Base-by-base conservation (phyloP, 2,329 filamentous ascomycete genomes). In the Trichophyton mentagrophytes region DNA sequence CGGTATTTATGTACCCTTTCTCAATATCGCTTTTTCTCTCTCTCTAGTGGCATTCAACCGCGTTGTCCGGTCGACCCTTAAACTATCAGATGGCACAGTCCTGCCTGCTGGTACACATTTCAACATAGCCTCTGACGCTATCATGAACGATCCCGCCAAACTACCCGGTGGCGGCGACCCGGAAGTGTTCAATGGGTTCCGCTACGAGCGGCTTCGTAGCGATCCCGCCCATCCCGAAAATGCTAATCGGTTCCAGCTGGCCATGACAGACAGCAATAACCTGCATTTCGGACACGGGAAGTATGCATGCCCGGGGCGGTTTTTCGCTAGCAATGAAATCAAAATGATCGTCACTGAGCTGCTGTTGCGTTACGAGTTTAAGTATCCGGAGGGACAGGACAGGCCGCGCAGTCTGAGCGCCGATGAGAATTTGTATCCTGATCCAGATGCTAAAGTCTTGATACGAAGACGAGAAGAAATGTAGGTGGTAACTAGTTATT, bases 261-360 rank as follows among this genome's bases (percentile, higher is more conserved):
- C 64, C 7, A 65, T 65, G 15, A 67, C 68, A 0, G 62, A 58
- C 20, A 40, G 33, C 8, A 62, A 61, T 0, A 61, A 64, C 9
- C 63, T 71, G 3, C 61, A 64, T 33, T 74, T 72, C 53, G 71
- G 72, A 4, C 65, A 69, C 46, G 71, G 72, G 5, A 67, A 64
- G 33, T 61, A 65, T 38, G 67, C 71, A 0, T 73, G 72, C 59
- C 71, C 72, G 5, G 71, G 72, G 0, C 65, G 71, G 0, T 72
- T 70, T 63, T 71, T 71, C 55, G 71, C 71, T 0, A 62, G 63
- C 20, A 62, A 66, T 6, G 63, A 67, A 36, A 66, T 73, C 49
- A 73, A 73, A 63, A 67, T 71, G 44, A 59, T 71, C 5, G 36
- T 72, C 9, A 65, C 64, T 5, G 63, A 68, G 53, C 17, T 71